These are phyloP conservation scores for Eucalyptus victrix DNA, from an alignment of 345 rosid genomes.

Conservation along the genomic window DNA sequence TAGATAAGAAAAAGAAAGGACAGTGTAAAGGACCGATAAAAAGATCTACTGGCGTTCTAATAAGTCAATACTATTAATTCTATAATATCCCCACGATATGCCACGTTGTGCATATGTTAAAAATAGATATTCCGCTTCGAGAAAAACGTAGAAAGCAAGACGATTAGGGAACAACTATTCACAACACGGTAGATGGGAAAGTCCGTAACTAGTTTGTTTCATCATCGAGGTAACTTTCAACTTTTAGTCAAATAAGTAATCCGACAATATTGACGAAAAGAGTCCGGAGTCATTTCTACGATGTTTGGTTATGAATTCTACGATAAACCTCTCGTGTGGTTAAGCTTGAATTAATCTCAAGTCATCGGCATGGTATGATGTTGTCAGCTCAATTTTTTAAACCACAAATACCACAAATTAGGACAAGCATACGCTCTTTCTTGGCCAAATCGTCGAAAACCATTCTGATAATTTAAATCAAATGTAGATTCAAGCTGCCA, in stretches of 20 bases:
- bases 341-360: neutral
- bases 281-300: neutral
- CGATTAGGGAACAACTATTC: neutral
- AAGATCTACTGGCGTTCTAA: neutral
- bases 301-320: neutral
- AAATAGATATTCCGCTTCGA: neutral
- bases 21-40: neutral
- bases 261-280: neutral
- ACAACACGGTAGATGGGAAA: neutral
- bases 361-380: neutral
- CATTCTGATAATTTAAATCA: neutral
- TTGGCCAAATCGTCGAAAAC: neutral
- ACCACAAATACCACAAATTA: neutral
- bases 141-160: neutral
- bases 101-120: neutral
- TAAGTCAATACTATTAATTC: neutral
- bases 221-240: neutral
- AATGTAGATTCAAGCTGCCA: neutral
- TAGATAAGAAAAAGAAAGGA: neutral
- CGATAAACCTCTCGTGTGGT: neutral
- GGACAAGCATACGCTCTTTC: neutral
- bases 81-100: neutral
- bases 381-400: neutral
- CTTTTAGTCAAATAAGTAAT: neutral
- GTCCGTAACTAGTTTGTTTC: neutral